A percentile compares a stretch with the other conserved stretches of the same genome.
Conservation (phyloP, 208 protist genomes). For the Leptomonas seymouri region DNA sequence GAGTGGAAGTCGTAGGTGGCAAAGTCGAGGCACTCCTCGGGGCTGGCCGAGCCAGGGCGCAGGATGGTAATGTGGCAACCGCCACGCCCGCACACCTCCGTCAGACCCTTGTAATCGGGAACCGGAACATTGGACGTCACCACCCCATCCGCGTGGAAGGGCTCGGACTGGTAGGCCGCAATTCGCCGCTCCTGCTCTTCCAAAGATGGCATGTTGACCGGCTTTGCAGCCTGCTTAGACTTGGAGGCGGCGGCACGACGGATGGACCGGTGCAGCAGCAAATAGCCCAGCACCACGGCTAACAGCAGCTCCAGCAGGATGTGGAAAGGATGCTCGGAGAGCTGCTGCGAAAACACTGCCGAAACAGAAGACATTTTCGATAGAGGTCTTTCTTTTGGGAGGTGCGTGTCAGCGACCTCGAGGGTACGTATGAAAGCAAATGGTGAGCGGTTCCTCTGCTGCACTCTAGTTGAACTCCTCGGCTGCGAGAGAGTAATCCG, state of each 20-base stretch:
- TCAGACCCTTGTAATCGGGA: conserved; percentile 46
- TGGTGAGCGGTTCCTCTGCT: no score
- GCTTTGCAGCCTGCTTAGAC: conserved; percentile 17
- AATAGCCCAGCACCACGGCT: conserved; percentile 45
- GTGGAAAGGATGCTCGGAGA: conserved; percentile 66
- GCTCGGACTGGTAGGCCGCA: conserved; percentile 58
- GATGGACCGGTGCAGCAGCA: conserved; percentile 37
- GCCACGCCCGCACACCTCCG: conserved; percentile 52
- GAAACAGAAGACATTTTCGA: conserved; percentile 18
- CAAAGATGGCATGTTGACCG: conserved; percentile 54
- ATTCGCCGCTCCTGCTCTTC: conserved; percentile 85
- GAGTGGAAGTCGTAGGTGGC: conserved; percentile 95
- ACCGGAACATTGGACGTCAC: conserved; percentile 50
- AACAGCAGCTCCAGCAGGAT: conserved; percentile 72
- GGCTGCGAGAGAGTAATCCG: no score
- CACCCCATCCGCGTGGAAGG: conserved; percentile 51
- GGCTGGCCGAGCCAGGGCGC: conserved; percentile 26
- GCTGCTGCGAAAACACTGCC: conserved; percentile 32
- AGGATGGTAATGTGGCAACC: conserved; percentile 65
- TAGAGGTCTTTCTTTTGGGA: neutral
- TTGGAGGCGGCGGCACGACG: conserved; percentile 12
- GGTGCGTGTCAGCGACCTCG: no score
- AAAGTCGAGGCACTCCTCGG: conserved; percentile 84
- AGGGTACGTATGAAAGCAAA: no score
- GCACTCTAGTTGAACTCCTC: no score